These are phyloP conservation scores for Raffaelea deltoideospora DNA, from an alignment of 2,329 filamentous ascomycete species.

Conservation along the genomic window DNA sequence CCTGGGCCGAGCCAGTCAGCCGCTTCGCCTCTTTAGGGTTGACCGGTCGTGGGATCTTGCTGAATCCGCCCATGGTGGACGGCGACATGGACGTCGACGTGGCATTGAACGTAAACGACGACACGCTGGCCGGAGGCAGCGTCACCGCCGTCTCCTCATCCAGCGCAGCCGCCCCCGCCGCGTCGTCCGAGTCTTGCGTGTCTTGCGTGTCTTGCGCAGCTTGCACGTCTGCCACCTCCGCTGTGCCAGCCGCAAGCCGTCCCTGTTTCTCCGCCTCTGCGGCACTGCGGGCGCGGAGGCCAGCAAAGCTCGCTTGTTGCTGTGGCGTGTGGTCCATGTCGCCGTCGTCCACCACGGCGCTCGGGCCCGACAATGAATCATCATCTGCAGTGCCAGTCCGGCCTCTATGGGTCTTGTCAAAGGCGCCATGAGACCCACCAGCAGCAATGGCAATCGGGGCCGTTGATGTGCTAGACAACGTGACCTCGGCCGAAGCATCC, in stretches of 20 bases:
- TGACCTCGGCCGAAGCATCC: neutral
- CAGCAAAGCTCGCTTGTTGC: neutral
- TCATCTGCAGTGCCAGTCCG: no score
- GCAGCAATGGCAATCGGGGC: neutral
- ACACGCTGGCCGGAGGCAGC: neutral
- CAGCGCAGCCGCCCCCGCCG: neutral
- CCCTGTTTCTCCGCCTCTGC: neutral
- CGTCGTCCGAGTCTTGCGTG: conserved; percentile 2
- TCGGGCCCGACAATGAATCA: no score
- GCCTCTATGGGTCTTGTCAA: neutral
- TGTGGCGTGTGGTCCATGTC: conserved; percentile 1
- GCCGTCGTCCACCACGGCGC: neutral
- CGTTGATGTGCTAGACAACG: neutral
- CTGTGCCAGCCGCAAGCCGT: neutral
- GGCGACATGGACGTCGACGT: conserved; percentile 12
- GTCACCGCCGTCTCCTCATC: neutral
- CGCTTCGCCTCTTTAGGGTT: conserved; percentile 67
- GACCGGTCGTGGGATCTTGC: conserved; percentile 41
- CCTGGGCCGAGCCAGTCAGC: conserved; percentile 51
- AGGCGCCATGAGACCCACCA: neutral
- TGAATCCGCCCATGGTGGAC: conserved; percentile 19
- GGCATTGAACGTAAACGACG: no score
- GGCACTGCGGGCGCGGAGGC: neutral
- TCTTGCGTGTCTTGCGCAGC: neutral
- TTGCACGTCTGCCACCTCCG: neutral